Evolutionary conservation across 305 asterid species (phyloP).

Genomic region (Fraxinus xanthoxyloides): DNA sequence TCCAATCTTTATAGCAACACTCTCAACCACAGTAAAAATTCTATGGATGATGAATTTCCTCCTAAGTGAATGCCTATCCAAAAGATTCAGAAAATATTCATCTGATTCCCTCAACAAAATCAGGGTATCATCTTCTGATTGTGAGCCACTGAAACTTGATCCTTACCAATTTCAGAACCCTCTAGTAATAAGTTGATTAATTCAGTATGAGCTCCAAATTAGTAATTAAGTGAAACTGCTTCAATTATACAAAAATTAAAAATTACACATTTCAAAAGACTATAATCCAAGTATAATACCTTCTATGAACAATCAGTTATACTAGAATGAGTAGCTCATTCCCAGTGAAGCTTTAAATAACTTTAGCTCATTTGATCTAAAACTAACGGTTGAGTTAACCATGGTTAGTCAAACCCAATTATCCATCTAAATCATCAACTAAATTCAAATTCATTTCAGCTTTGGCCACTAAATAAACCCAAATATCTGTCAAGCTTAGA

Average conservation of each 20-base stretch:
- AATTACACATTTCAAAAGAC: neutral
- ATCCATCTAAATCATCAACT: neutral
- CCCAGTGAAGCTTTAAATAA: neutral
- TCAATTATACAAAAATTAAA: neutral
- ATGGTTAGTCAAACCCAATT: neutral
- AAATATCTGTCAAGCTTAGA: neutral
- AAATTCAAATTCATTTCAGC: neutral
- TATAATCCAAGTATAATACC: neutral
- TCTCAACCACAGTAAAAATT: neutral
- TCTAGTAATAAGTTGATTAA: neutral
- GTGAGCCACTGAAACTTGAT: neutral
- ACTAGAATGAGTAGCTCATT: neutral
- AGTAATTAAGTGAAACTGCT: neutral
- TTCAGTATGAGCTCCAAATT: neutral
- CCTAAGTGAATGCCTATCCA: neutral
- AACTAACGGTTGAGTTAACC: neutral
- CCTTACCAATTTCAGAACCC: neutral
- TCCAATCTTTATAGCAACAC: neutral
- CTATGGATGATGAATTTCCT: neutral
- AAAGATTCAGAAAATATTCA: neutral
- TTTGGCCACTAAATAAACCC: neutral
- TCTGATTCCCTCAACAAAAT: neutral
- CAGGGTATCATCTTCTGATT: neutral
- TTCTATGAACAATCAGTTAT: constrained; percentile 1
- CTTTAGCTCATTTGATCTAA: neutral